A percentile compares a stretch with the other conserved stretches of the same genome.
Conservation (phyloP, 352 stramenopile species). For the Phytophthora cactorum region DNA sequence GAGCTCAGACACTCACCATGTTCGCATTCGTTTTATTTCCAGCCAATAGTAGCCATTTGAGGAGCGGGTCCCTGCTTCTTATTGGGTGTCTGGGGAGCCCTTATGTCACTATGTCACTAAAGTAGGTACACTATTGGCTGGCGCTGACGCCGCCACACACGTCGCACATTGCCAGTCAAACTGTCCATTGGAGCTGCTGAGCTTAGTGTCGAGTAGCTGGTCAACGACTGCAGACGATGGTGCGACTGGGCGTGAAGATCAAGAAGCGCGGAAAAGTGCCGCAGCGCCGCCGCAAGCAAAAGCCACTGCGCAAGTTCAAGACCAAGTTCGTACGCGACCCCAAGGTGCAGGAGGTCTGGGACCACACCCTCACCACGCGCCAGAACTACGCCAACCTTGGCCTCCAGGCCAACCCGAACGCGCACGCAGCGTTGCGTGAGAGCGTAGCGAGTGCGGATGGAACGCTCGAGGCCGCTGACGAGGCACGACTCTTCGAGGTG, state of each 20-base stretch:
- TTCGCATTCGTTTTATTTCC: background rate
- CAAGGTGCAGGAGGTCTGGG: conserved; percentile 73
- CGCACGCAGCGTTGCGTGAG: conserved; percentile 50
- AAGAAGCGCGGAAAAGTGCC: conserved; percentile 75
- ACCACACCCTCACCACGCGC: conserved; percentile 79
- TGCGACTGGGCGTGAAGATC: conserved; percentile 57
- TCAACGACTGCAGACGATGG: conserved; percentile 32
- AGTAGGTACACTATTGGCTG: conserved; percentile 15
- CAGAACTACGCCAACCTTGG: conserved; percentile 86
- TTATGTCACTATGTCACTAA: conserved; percentile 1
- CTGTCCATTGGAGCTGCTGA: conserved; percentile 7
- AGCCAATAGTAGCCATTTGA: conserved; percentile 20
- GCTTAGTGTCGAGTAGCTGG: background rate
- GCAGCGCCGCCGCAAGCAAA: conserved; percentile 69
- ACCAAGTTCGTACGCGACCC: conserved; percentile 75
- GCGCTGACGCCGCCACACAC: conserved; percentile 17
- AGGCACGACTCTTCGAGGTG: conserved; percentile 71
- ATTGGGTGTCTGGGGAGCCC: conserved; percentile 8
- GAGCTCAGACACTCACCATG: background rate
- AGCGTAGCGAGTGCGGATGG: conserved; percentile 55
- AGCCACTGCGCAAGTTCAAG: conserved; percentile 80
- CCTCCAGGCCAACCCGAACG: conserved; percentile 73
- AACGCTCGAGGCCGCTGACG: conserved; percentile 54
- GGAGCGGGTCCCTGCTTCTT: conserved; percentile 15
- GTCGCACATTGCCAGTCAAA: conserved; percentile 25